Conservation (phyloP, 768 basidiomycete genomes). For the Trametes villosa region DNA sequence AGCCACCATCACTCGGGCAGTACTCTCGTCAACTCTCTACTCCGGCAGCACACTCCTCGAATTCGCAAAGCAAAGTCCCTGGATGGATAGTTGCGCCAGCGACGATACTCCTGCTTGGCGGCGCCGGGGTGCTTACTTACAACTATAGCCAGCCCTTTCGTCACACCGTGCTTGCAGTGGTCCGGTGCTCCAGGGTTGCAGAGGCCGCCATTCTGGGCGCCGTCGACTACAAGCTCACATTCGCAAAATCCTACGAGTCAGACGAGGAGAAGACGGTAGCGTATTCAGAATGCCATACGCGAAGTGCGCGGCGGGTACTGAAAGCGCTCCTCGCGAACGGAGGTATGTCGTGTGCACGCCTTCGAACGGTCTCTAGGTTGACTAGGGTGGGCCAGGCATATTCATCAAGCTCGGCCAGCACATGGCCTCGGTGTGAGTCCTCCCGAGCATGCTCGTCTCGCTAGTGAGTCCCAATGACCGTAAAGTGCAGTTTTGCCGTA, state of each 20-base stretch:
- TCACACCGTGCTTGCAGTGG: constrained; percentile 70
- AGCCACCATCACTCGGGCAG: not conserved
- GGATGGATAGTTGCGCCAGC: constrained; percentile 24
- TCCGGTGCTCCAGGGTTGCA: constrained; percentile 85
- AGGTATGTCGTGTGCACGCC: constrained; percentile 48
- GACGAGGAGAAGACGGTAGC: constrained; percentile 56
- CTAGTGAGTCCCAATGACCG: constrained; percentile 13
- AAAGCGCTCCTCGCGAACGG: constrained; percentile 89
- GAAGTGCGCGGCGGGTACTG: constrained; percentile 80
- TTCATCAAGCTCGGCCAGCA: constrained; percentile 92
- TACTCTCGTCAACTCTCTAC: not conserved
- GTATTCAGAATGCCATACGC: constrained; percentile 78
- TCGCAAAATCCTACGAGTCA: constrained; percentile 55
- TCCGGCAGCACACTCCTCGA: not conserved
- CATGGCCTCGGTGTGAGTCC: constrained; percentile 67
- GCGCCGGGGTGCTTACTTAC: constrained; percentile 54
- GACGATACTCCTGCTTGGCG: constrained; percentile 34
- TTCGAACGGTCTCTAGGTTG: not conserved
- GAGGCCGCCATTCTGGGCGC: constrained; percentile 66
- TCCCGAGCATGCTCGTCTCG: too few relatives aligned
- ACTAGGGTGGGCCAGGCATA: constrained; percentile 50
- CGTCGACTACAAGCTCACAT: constrained; percentile 74
- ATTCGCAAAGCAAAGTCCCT: not conserved
- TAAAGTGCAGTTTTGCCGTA: constrained; percentile 57
- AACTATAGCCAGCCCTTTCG: constrained; percentile 73